Percentiles rank a stretch among this genome's conserved stretches.
These are phyloP conservation scores for Yamadazyma oceani DNA, from an alignment of 1,139 yeast species.

Conservation along the genomic window DNA sequence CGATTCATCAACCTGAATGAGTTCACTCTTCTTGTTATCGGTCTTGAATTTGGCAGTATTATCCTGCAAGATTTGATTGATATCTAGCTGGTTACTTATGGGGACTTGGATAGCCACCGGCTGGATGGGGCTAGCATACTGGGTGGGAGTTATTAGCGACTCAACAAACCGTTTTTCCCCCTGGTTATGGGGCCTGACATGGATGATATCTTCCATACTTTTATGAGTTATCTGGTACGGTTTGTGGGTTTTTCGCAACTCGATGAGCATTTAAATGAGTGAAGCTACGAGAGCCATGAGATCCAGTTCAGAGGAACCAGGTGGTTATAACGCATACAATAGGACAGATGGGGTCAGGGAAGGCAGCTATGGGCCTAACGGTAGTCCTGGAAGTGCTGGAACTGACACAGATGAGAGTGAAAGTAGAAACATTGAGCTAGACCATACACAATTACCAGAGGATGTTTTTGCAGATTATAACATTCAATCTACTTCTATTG, in stretches of 20 bases:
- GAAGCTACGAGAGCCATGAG: too few relatives aligned
- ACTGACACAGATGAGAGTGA: background rate
- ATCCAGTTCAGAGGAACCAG: too few relatives aligned
- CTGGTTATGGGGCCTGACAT: conserved; percentile 11
- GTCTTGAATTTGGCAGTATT: conserved; percentile 23
- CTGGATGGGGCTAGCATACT: conserved; percentile 8
- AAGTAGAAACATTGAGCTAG: too few relatives aligned
- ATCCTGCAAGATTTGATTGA: conserved; percentile 20
- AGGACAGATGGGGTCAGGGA: background rate
- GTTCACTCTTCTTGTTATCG: conserved; percentile 6
- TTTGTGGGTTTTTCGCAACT: too few relatives aligned
- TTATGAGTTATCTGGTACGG: background rate
- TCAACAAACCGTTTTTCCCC: conserved; percentile 3
- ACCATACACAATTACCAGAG: background rate
- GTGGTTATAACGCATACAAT: too few relatives aligned
- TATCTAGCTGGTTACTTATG: conserved; percentile 23
- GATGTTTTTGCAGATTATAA: background rate
- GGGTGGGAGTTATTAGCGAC: conserved; percentile 4
- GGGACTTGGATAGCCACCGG: conserved; percentile 21
- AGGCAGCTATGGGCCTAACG: background rate
- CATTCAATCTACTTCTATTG: conserved; percentile 3
- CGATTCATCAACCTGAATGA: conserved; percentile 11
- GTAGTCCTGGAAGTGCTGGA: too few relatives aligned
- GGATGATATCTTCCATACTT: conserved; percentile 9
- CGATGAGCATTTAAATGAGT: too few relatives aligned